Conservation (phyloP, 208 protist genomes). For the Leishmania turanica region DNA sequence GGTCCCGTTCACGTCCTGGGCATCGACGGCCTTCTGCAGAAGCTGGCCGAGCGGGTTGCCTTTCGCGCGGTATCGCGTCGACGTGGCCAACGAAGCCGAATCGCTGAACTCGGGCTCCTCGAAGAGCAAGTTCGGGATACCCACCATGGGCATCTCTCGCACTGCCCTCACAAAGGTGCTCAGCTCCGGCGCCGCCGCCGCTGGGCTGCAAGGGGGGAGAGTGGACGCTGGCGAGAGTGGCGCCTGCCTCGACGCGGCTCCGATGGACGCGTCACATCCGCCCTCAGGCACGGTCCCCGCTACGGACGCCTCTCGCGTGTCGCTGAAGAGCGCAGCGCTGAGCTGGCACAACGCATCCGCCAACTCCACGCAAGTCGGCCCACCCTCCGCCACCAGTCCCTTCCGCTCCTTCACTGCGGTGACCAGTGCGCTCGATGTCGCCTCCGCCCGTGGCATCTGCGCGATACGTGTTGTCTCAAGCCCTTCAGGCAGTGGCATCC, state of each 20-base stretch:
- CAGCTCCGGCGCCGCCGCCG: background rate
- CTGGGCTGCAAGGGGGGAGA: background rate
- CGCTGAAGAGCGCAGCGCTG: background rate
- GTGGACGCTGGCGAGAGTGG: background rate
- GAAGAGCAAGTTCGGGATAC: constrained; percentile 41
- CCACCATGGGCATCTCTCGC: constrained; percentile 29
- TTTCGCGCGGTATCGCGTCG: constrained; percentile 28
- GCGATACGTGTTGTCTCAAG: constrained; percentile 5
- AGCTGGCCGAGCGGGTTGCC: constrained; percentile 32
- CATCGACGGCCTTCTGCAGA: constrained; percentile 28
- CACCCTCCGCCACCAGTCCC: background rate
- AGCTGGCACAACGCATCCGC: background rate
- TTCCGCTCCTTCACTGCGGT: background rate
- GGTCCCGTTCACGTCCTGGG: constrained; percentile 19
- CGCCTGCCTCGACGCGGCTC: background rate
- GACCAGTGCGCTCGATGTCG: background rate
- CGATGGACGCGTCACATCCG: background rate
- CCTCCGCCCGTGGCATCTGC: constrained; percentile 4
- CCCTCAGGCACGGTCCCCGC: background rate
- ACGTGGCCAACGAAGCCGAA: constrained; percentile 27
- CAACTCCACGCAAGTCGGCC: background rate
- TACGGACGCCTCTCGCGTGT: background rate
- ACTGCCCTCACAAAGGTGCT: background rate
- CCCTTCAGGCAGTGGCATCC: constrained; percentile 11
- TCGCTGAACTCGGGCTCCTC: constrained; percentile 14